These are phyloP conservation scores for Zygotorulaspora florentina DNA, from an alignment of 805 yeast species.

Conservation along the genomic window DNA sequence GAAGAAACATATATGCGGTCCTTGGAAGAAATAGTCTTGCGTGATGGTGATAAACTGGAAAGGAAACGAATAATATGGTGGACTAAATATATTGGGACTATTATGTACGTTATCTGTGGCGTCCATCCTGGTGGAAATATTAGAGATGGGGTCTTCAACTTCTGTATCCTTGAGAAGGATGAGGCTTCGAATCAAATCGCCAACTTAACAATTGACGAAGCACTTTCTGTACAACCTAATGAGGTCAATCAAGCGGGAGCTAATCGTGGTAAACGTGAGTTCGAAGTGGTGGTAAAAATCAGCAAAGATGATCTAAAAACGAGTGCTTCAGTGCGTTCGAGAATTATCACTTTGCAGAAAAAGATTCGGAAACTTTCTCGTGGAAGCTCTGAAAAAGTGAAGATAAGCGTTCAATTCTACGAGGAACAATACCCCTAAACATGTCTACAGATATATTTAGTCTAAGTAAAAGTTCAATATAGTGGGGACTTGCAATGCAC, in stretches of 20 bases:
- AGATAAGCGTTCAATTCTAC: slow-evolving; percentile 46
- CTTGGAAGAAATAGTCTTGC: slow-evolving; percentile 47
- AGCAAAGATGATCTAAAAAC: slow-evolving; percentile 54
- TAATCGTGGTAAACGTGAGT: slow-evolving; percentile 29
- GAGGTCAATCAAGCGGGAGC: slow-evolving; percentile 4
- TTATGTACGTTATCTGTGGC: slow-evolving; percentile 75
- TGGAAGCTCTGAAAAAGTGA: slow-evolving; percentile 48
- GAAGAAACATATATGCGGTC: slow-evolving; percentile 45
- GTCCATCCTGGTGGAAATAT: slow-evolving; percentile 79
- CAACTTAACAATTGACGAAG: slow-evolving; percentile 21
- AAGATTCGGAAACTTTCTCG: slow-evolving; percentile 53
- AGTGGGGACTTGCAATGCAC: too few relatives aligned
- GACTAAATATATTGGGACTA: slow-evolving; percentile 67
- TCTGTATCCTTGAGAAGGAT: slow-evolving; percentile 35
- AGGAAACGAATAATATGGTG: slow-evolving; percentile 57
- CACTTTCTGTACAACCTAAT: slow-evolving; percentile 8
- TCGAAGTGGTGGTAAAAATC: slow-evolving; percentile 41
- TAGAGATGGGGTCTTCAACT: slow-evolving; percentile 52
- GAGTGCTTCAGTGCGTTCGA: slow-evolving; percentile 53
- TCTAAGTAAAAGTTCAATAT: too few relatives aligned
- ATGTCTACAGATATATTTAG: too few relatives aligned
- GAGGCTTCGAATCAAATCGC: slow-evolving; percentile 26
- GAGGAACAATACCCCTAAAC: slow-evolving; percentile 30
- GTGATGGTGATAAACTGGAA: slow-evolving; percentile 41
- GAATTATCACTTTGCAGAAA: slow-evolving; percentile 57